Percentiles rank a stretch among this genome's conserved stretches.
Conservation (phyloP, 768 basidiomycete species). For the Serendipita indica region DNA sequence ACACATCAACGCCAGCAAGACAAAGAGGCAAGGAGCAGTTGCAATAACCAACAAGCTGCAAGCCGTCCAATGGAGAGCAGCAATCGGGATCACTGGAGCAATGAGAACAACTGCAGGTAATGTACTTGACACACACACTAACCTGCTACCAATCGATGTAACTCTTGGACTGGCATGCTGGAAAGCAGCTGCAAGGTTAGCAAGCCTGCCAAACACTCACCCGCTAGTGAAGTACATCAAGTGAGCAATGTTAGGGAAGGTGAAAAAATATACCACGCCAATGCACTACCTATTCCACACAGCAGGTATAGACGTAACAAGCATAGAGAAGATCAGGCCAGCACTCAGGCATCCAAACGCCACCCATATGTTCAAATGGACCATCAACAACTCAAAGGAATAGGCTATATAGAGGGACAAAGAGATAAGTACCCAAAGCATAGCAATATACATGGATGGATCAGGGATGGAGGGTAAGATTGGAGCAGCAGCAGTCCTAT, state of each 20-base stretch:
- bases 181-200: constrained; percentile 9
- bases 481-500: constrained; percentile 13
- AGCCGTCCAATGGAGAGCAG: constrained; percentile 16
- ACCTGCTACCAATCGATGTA: constrained; percentile 11
- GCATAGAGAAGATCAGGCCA: constrained; percentile 15
- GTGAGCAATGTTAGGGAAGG: neutral
- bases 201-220: constrained; percentile 3
- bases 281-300: constrained; percentile 17
- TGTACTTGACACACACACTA: constrained; percentile 7
- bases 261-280: constrained; percentile 14
- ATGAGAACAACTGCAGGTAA: constrained; percentile 13
- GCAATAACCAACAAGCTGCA: neutral
- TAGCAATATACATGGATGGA: neutral
- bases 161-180: constrained; percentile 3
- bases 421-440: neutral
- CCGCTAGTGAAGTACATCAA: neutral
- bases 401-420: neutral
- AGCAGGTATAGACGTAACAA: neutral
- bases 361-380: neutral
- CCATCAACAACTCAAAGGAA: constrained; percentile 2
- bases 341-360: neutral
- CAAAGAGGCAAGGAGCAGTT: neutral
- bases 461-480: constrained; percentile 12
- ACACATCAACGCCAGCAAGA: fast-evolving
- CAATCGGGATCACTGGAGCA: constrained; percentile 15